A percentile compares a stretch with the other conserved stretches of the same genome.
Conservation (phyloP, 1,284 basidiomycete species). For the Earliella scabrosa region DNA sequence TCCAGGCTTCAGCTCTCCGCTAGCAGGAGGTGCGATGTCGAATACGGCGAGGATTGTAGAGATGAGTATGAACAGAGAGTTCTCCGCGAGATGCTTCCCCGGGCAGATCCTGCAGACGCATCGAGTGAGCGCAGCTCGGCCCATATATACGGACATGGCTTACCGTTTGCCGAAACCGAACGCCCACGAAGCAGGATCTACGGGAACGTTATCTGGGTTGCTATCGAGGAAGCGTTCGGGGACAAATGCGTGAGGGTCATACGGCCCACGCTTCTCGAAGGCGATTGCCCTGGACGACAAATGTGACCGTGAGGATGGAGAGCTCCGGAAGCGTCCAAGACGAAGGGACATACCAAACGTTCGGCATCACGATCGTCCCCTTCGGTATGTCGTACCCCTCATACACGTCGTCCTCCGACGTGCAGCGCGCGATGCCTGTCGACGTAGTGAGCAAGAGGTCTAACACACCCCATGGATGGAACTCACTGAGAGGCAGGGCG, state of each 20-base stretch:
- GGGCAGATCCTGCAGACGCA: conserved; percentile 34
- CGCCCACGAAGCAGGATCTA: conserved; percentile 16
- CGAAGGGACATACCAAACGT: conserved; percentile 23
- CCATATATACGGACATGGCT: too few species aligned
- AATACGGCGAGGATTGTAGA: conserved; percentile 28
- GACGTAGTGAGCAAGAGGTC: background rate
- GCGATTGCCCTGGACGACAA: conserved; percentile 26
- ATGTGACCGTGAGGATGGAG: background rate
- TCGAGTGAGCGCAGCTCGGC: background rate
- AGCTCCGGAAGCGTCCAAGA: background rate
- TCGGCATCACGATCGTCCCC: conserved; percentile 22
- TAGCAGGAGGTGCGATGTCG: conserved; percentile 19
- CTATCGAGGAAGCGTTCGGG: conserved; percentile 30
- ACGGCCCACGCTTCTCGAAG: conserved; percentile 23
- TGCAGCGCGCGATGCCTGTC: conserved; percentile 17
- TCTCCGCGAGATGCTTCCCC: conserved; percentile 29
- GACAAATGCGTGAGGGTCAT: conserved; percentile 28
- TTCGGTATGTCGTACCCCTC: conserved; percentile 24
- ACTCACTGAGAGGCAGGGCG: conserved; percentile 17
- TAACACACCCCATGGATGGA: background rate
- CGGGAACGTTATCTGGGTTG: background rate
- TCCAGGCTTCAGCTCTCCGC: conserved; percentile 3
- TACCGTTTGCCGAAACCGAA: conserved; percentile 26
- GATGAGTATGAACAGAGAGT: conserved; percentile 29
- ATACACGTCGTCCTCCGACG: conserved; percentile 20